Evolutionary conservation across 257 asterid species (phyloP).

Genomic region (Gentiana dahurica): DNA sequence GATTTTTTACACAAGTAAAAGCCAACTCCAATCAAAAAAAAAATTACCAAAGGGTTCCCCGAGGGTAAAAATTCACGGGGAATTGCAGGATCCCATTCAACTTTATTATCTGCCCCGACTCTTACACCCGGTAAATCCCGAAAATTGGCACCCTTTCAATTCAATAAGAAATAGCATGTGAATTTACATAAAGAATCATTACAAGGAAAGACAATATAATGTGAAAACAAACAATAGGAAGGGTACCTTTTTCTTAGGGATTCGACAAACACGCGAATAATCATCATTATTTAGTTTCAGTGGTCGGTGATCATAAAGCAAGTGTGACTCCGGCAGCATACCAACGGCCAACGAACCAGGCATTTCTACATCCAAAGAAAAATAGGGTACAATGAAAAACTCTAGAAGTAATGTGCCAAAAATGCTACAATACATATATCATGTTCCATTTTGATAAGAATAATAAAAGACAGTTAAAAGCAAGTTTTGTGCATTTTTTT

Average conservation of each 20-base stretch:
- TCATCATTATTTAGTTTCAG: slow-evolving; percentile 51
- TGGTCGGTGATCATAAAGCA: slow-evolving; percentile 66
- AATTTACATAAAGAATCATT: neutral
- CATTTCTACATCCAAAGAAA: slow-evolving; percentile 32
- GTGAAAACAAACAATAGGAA: neutral
- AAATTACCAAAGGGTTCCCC: slow-evolving; percentile 78
- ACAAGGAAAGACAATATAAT: neutral
- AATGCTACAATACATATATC: too few species aligned
- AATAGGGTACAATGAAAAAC: neutral
- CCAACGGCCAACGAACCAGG: slow-evolving; percentile 32
- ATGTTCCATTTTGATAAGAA: too few species aligned
- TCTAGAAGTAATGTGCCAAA: too few species aligned
- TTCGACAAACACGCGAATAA: slow-evolving; percentile 44
- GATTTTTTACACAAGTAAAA: neutral
- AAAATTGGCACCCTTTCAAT: slow-evolving; percentile 69
- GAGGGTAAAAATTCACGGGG: slow-evolving; percentile 40
- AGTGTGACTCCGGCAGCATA: slow-evolving; percentile 17
- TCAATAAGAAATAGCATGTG: neutral
- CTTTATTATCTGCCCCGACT: slow-evolving; percentile 51
- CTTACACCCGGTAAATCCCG: slow-evolving; percentile 56
- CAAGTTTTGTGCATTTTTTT: too few species aligned
- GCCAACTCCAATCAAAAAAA: neutral
- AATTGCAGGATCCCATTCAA: slow-evolving; percentile 50
- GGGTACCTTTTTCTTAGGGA: slow-evolving; percentile 63
- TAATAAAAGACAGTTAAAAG: too few species aligned